A percentile compares a stretch with the other conserved stretches of the same genome.
These are phyloP conservation scores for Russula griseocarnosa DNA, from an alignment of 768 basidiomycete species.

Conservation along the genomic window DNA sequence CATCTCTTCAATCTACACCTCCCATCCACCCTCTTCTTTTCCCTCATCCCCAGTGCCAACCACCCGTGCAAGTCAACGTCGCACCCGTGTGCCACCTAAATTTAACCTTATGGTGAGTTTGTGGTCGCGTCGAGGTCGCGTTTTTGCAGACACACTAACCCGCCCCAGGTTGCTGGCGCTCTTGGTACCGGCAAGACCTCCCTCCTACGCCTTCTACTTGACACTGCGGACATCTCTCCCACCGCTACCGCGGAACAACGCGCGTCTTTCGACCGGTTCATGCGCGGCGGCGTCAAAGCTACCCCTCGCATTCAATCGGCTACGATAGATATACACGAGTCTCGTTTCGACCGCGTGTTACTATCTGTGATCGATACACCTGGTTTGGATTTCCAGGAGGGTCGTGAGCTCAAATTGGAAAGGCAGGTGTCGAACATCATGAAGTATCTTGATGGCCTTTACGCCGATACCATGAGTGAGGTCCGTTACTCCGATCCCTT, in stretches of 20 bases:
- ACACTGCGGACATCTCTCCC: conserved; percentile 80
- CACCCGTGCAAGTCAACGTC: conserved; percentile 57
- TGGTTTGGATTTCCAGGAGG: conserved; percentile 70
- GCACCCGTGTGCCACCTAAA: conserved; percentile 63
- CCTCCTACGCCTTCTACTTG: conserved; percentile 70
- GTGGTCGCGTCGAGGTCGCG: not conserved
- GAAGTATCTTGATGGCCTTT: conserved; percentile 76
- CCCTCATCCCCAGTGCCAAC: conserved; percentile 39
- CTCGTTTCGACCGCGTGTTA: conserved; percentile 70
- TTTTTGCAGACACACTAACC: not conserved
- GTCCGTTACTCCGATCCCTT: conserved; percentile 39
- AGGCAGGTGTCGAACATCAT: conserved; percentile 69
- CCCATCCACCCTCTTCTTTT: conserved; percentile 58
- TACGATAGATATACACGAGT: conserved; percentile 79
- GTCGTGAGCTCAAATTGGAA: conserved; percentile 73
- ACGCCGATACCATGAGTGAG: conserved; percentile 84
- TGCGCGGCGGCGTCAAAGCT: conserved; percentile 54
- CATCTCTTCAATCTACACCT: conserved; percentile 71
- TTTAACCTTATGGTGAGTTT: conserved; percentile 79
- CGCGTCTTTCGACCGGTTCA: conserved; percentile 57
- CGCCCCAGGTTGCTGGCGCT: conserved; percentile 65
- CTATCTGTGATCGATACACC: conserved; percentile 85
- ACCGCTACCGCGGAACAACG: conserved; percentile 72
- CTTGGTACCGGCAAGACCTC: conserved; percentile 85
- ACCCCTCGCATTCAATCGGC: conserved; percentile 65